Base-by-base conservation (phyloP, 164 flowering plant genomes). In the Kingdonia uniflora region DNA sequence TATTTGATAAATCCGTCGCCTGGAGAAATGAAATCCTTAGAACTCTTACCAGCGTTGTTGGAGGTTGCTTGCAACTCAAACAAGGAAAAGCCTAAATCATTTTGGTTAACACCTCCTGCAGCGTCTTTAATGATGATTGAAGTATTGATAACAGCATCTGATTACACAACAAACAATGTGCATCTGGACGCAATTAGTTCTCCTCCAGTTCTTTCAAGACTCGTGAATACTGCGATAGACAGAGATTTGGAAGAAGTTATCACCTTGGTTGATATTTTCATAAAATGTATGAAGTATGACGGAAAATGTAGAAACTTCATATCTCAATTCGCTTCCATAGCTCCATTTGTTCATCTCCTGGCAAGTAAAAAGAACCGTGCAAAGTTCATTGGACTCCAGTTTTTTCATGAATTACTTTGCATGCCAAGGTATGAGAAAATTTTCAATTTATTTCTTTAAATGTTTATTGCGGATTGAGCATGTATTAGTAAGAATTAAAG, bases 51-150 rank as follows among this genome's bases (percentile, higher is more conserved):
- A 11, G 60, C 64, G 41, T 64, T 86, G 14, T 68, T 80, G 61
- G 80, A 83, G 55, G 71, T 80, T 23, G 71, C 76, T 20, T 76
- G 86, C 71, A 55, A 57, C 53, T 71, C 86, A 48, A 69, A 57
- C 39, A 65, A 55, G 55, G 21, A 22, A 24, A 54, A 52, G 11
- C 51, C 67, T 6, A 37, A 44, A 49, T 59, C 79, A 42, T 64
- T 60, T 52, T 55, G 22, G 26, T 52, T 79, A 50, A 80, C 86
- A 42, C 91, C 95, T 51, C 71, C 71, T 1, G 69, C 71, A 43
- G 95, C 88, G 44, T 76, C 91, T 24, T 39, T 86, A 63, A 74
- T 74, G 85, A 78, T 86, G 26, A 81, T 86, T 51, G 86, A 81
- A 72, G 78, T 61, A 14, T 35, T 83, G 5, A 77, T 86, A 53